Conservation (phyloP, 257 asterid species). For the Anisodus acutangulus region DNA sequence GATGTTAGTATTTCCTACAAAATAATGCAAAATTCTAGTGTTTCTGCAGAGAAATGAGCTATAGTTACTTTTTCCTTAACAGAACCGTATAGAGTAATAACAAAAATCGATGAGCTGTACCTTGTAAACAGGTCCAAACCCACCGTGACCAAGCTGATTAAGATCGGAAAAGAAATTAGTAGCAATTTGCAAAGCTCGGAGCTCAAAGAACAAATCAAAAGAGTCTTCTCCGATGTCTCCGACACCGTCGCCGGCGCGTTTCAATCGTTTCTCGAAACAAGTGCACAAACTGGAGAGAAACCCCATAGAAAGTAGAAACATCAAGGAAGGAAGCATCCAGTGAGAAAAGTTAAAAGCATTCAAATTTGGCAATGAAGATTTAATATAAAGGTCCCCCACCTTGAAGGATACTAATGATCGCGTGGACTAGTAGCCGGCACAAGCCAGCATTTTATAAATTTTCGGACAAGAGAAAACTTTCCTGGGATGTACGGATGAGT, state of each 20-base stretch:
- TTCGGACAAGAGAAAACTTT: no score
- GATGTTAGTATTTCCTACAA: not conserved
- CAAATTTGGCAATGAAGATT: not conserved
- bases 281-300: slow-evolving; percentile 46
- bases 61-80: not conserved
- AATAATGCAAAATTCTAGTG: not conserved
- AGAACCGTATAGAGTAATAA: not conserved
- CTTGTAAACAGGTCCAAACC: slow-evolving; percentile 86
- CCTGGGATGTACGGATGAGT: not conserved
- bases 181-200: slow-evolving; percentile 67
- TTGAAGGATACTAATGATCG: not conserved
- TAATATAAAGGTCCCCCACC: not conserved
- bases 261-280: slow-evolving; percentile 51
- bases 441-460: not conserved
- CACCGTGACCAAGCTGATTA: slow-evolving; percentile 84
- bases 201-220: slow-evolving; percentile 58
- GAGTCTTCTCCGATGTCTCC: slow-evolving; percentile 41
- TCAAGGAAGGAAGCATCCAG: slow-evolving; percentile 27
- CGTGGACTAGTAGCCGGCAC: not conserved
- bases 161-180: slow-evolving; percentile 81
- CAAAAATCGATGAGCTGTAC: slow-evolving; percentile 30
- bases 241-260: slow-evolving; percentile 28
- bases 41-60: not conserved
- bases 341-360: not conserved
- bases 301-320: slow-evolving; percentile 49